Conservation (phyloP, 192 early-diverging fungal genomes). For the Backusella westeae region DNA sequence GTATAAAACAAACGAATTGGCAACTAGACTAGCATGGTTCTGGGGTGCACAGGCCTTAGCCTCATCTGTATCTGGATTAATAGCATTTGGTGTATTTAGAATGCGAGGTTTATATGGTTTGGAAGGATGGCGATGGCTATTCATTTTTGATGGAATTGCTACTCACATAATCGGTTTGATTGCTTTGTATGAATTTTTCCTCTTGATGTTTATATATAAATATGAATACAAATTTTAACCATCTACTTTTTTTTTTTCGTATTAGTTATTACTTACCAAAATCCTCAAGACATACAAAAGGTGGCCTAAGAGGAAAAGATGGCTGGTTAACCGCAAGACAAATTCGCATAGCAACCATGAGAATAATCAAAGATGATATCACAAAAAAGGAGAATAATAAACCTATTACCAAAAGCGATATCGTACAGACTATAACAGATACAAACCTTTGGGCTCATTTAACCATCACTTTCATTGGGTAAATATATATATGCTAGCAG, state of each 20-base stretch:
- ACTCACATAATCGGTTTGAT: constrained; percentile 49
- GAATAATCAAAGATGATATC: constrained; percentile 55
- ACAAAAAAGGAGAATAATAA: constrained; percentile 42
- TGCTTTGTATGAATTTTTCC: constrained; percentile 32
- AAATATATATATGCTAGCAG: background rate
- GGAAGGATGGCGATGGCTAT: constrained; percentile 66
- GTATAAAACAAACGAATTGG: constrained; percentile 52
- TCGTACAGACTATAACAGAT: background rate
- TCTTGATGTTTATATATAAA: background rate
- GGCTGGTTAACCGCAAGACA: constrained; percentile 50
- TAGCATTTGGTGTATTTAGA: constrained; percentile 59
- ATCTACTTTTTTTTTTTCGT: background rate
- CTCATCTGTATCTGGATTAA: constrained; percentile 47
- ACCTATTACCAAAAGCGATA: constrained; percentile 8
- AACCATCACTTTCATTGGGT: constrained; percentile 16
- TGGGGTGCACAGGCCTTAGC: constrained; percentile 49
- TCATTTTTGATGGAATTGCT: constrained; percentile 58
- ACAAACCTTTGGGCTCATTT: constrained; percentile 22
- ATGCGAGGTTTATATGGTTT: constrained; percentile 48
- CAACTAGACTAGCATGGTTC: constrained; percentile 50
- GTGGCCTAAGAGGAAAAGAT: constrained; percentile 23
- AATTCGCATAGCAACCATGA: constrained; percentile 48
- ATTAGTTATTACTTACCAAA: constrained; percentile 48
- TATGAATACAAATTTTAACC: background rate
- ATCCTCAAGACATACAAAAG: constrained; percentile 34